phyloP scores from a whole-genome alignment of 2,329 filamentous ascomycete species.

The Diaporthe citri region DNA sequence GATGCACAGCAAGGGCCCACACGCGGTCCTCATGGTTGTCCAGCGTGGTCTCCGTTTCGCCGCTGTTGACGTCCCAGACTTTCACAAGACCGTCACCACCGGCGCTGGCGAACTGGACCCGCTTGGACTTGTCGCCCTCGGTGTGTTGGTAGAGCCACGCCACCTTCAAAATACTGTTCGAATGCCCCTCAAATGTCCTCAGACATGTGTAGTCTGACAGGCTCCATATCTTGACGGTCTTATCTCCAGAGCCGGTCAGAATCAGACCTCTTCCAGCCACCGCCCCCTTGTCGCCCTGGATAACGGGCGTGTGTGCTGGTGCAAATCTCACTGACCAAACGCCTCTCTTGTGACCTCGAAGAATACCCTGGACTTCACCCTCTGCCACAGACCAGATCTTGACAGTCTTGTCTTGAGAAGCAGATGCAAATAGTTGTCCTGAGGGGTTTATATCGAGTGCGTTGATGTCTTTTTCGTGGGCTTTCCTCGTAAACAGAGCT shows the following conservation, averaged over 20 bases:
- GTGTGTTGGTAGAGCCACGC: conserved; percentile 79
- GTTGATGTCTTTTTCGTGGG: conserved; percentile 99
- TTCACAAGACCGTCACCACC: conserved; percentile 96
- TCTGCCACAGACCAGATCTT: conserved; percentile 96
- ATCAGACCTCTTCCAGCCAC: conserved; percentile 85
- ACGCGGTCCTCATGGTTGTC: conserved; percentile 98
- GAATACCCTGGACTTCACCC: conserved; percentile 90
- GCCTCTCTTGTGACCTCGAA: conserved; percentile 92
- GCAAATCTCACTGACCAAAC: conserved; percentile 97
- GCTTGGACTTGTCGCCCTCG: conserved; percentile 63
- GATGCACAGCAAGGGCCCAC: conserved; percentile 86
- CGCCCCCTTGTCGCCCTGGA: conserved; percentile 78
- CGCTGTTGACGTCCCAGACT: conserved; percentile 90
- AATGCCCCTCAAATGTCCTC: conserved; percentile 94
- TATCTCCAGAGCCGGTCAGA: conserved; percentile 93
- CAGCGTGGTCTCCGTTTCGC: conserved; percentile 88
- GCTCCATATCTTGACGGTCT: conserved; percentile 96
- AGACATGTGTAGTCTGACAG: conserved; percentile 92
- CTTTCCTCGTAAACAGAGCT: conserved; percentile 89
- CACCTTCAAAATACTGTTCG: conserved; percentile 94
- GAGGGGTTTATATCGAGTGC: conserved; percentile 85
- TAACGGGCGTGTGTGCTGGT: conserved; percentile 79
- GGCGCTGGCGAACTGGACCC: conserved; percentile 83
- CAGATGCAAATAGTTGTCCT: conserved; percentile 89
- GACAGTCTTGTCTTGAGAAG: conserved; percentile 95